Percentiles rank a stretch among this genome's conserved stretches.
These are phyloP conservation scores for Claviceps pusilla DNA, from an alignment of 2,329 filamentous ascomycete species.

Conservation along the genomic window DNA sequence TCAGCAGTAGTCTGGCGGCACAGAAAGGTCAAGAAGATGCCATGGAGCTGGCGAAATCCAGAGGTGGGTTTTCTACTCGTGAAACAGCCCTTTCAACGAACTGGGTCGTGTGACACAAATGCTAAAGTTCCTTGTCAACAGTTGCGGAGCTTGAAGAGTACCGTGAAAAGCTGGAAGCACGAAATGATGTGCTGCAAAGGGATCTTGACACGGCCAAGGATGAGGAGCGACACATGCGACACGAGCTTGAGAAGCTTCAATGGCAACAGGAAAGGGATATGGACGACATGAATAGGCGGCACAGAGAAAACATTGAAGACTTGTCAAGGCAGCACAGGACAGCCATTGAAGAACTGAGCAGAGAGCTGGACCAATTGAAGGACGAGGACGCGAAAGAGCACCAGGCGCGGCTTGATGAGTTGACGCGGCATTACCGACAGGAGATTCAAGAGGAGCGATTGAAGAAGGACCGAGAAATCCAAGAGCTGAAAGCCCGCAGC, in stretches of 20 bases:
- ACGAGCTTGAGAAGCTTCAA: slow-evolving; percentile 21
- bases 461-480: slow-evolving; percentile 44
- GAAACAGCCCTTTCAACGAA: too few relatives aligned
- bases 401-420: slow-evolving; percentile 49
- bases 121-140: slow-evolving; percentile 11
- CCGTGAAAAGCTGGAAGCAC: slow-evolving; percentile 29
- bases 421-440: slow-evolving; percentile 46
- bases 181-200: slow-evolving; percentile 38
- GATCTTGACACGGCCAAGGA: slow-evolving; percentile 39
- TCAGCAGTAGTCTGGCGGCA: slow-evolving; percentile 53
- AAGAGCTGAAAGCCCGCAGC: slow-evolving; percentile 43
- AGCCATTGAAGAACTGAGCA: slow-evolving; percentile 22
- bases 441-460: slow-evolving; percentile 52
- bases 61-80: slow-evolving; percentile 38
- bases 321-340: slow-evolving; percentile 20
- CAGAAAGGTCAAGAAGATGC: slow-evolving; percentile 58
- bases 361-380: slow-evolving; percentile 30
- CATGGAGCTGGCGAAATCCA: slow-evolving; percentile 56
- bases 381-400: slow-evolving; percentile 41
- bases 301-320: slow-evolving; percentile 21
- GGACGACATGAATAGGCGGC: slow-evolving; percentile 30
- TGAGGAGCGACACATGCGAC: slow-evolving; percentile 19
- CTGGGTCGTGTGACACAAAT: slow-evolving; percentile 3
- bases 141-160: slow-evolving; percentile 35
- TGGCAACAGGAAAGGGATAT: slow-evolving; percentile 33